A percentile compares a stretch with the other conserved stretches of the same genome.
phyloP scores from a whole-genome alignment of 176 grass and related monocot species.

The Sorghum bicolor region DNA sequence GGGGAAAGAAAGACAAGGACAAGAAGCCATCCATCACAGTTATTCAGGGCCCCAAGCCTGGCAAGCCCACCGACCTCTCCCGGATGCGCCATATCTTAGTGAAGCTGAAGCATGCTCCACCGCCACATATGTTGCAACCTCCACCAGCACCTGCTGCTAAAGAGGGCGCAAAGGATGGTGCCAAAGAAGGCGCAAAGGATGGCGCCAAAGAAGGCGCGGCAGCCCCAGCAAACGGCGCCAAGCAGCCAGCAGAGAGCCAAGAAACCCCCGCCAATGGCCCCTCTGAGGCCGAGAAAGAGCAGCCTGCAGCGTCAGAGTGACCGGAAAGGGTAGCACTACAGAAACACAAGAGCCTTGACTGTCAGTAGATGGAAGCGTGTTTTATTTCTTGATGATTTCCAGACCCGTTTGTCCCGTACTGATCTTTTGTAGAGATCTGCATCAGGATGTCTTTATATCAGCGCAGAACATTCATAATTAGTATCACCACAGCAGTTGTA shows the following conservation, averaged over 20 bases:
- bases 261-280: slow-evolving; percentile 29
- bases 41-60: slow-evolving; percentile 81
- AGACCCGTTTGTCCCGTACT: slow-evolving; percentile 26
- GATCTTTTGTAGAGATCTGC: slow-evolving; percentile 45
- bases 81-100: slow-evolving; percentile 83
- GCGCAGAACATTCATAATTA: slow-evolving; percentile 35
- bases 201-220: not conserved
- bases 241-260: slow-evolving; percentile 37
- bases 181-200: slow-evolving; percentile 31
- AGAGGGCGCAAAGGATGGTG: slow-evolving; percentile 38
- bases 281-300: slow-evolving; percentile 18
- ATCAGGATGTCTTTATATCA: slow-evolving; percentile 29
- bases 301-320: slow-evolving; percentile 36
- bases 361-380: slow-evolving; percentile 15
- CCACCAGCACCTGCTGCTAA: slow-evolving; percentile 41
- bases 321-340: slow-evolving; percentile 28
- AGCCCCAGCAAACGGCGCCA: slow-evolving; percentile 37
- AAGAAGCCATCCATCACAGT: slow-evolving; percentile 82
- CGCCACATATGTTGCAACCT: slow-evolving; percentile 73
- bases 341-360: slow-evolving; percentile 37
- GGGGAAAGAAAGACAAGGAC: slow-evolving; percentile 85
- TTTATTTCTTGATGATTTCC: slow-evolving; percentile 33
- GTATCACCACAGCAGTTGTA: slow-evolving; percentile 31
- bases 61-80: slow-evolving; percentile 86
- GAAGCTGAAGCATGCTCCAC: slow-evolving; percentile 82